Evolutionary conservation across 2,329 filamentous ascomycete species (phyloP).

Genomic region (Fusarium sp.): DNA sequence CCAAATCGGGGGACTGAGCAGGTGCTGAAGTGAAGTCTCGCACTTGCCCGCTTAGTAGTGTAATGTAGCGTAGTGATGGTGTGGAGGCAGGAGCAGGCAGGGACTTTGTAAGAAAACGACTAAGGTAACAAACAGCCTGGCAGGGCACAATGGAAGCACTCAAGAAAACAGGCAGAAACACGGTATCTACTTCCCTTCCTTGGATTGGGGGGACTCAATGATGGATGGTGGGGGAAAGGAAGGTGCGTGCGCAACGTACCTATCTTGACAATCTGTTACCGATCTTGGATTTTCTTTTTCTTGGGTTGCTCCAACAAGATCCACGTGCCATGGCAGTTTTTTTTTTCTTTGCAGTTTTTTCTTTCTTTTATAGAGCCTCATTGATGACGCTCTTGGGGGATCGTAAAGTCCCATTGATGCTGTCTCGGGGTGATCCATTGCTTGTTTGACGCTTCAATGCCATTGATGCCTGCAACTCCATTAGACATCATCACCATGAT

Average conservation of each 20-base stretch:
- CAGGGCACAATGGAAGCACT: conserved; percentile 1
- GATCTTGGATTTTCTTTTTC: conserved; percentile 41
- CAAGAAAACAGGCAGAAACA: conserved; percentile 3
- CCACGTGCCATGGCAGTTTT: conserved; percentile 26
- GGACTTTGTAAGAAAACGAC: not conserved
- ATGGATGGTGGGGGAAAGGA: conserved; percentile 36
- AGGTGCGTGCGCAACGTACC: conserved; percentile 38
- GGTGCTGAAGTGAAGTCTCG: conserved; percentile 12
- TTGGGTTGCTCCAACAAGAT: conserved; percentile 26
- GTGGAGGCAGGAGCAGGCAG: conserved; percentile 16
- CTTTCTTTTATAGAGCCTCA: conserved; percentile 31
- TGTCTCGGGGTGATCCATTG: not conserved
- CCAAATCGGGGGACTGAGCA: conserved; percentile 30
- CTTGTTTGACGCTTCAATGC: conserved; percentile 5
- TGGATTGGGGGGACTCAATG: not conserved
- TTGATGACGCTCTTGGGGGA: not conserved
- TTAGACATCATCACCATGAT: conserved; percentile 29
- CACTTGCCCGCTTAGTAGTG: conserved; percentile 17
- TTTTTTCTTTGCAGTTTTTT: conserved; percentile 1
- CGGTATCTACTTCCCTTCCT: not conserved
- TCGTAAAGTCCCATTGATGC: not conserved
- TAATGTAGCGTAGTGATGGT: conserved; percentile 13
- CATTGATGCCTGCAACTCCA: conserved; percentile 24
- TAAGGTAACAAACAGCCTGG: not conserved
- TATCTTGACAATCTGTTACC: conserved; percentile 40